Percentiles rank a stretch among this genome's conserved stretches.
phyloP scores from a whole-genome alignment of 805 yeast genomes.

The Metschnikowia orientalis region DNA sequence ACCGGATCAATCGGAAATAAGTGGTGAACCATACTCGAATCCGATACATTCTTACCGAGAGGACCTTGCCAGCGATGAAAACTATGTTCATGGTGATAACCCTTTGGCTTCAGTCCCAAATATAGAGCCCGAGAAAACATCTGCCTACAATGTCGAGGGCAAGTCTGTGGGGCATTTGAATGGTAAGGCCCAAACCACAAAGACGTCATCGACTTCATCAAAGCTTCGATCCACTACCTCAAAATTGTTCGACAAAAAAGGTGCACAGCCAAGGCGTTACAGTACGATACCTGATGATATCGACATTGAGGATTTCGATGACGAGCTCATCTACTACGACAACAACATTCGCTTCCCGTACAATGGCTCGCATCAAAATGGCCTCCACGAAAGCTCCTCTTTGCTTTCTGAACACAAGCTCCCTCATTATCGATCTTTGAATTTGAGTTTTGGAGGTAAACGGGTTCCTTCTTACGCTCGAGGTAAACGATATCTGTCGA shows the following conservation, averaged over 20 bases:
- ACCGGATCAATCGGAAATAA: conserved; percentile 15
- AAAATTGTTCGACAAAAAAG: conserved; percentile 66
- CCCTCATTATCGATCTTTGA: conserved; percentile 41
- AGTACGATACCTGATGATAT: conserved; percentile 66
- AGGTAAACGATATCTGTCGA: conserved; percentile 34
- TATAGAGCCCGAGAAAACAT: conserved; percentile 3
- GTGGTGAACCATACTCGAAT: conserved; percentile 24
- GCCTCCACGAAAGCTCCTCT: conserved; percentile 30
- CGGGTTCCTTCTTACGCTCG: conserved; percentile 20
- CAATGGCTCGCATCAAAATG: conserved; percentile 20
- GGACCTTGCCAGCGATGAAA: conserved; percentile 27
- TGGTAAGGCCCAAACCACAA: conserved; percentile 22
- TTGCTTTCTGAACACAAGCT: conserved; percentile 24
- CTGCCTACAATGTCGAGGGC: conserved; percentile 3
- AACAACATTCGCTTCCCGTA: conserved; percentile 38
- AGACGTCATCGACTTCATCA: conserved; percentile 30
- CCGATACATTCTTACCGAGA: conserved; percentile 26
- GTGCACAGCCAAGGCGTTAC: conserved; percentile 67
- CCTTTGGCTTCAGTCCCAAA: too few relatives aligned
- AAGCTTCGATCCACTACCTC: conserved; percentile 66
- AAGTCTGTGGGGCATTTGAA: conserved; percentile 2
- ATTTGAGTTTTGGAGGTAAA: conserved; percentile 28
- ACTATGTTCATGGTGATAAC: conserved; percentile 29
- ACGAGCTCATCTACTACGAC: conserved; percentile 46
- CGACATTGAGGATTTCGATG: conserved; percentile 52